Conservation (phyloP, 768 basidiomycete species). For the Suillus lakei region DNA sequence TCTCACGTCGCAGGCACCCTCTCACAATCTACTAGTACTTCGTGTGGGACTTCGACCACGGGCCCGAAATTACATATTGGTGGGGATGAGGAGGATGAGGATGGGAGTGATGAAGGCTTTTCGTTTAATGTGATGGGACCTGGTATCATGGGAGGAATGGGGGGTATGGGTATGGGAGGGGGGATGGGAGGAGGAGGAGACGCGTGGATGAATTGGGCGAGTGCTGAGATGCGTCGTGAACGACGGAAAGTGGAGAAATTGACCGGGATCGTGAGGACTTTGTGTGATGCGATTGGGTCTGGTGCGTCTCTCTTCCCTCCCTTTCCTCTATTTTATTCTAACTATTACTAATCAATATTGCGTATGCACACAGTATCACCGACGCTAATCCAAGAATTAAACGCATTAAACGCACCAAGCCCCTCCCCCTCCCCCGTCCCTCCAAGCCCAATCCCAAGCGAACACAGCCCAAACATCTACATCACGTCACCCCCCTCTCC, state of each 20-base stretch:
- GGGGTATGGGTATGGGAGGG: not conserved
- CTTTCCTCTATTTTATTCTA: no score
- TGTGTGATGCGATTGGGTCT: conserved; percentile 62
- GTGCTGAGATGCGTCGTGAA: conserved; percentile 55
- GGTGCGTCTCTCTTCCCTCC: conserved; percentile 44
- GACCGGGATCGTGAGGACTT: conserved; percentile 60
- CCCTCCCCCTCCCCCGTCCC: conserved; percentile 32
- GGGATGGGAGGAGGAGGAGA: conserved; percentile 19
- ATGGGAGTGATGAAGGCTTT: conserved; percentile 8
- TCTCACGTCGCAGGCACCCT: conserved; percentile 13
- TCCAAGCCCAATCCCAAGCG: conserved; percentile 17
- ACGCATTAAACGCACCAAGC: conserved; percentile 30
- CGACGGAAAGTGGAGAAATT: conserved; percentile 66
- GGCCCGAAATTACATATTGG: conserved; percentile 27
- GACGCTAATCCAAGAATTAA: conserved; percentile 30
- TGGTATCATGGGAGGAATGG: not conserved
- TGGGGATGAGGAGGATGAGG: conserved; percentile 34
- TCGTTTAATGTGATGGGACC: conserved; percentile 16
- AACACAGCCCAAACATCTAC: conserved; percentile 66
- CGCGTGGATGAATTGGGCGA: conserved; percentile 36
- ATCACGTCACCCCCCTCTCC: conserved; percentile 67
- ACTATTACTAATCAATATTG: not conserved
- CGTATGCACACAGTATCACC: conserved; percentile 19
- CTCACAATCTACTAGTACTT: conserved; percentile 14
- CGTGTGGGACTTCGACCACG: conserved; percentile 31